Evolutionary conservation across 116 monocot genomes (phyloP), one percentile per base, ranked within the genome.

Genomic region (Dioscorea cayenensis): DNA sequence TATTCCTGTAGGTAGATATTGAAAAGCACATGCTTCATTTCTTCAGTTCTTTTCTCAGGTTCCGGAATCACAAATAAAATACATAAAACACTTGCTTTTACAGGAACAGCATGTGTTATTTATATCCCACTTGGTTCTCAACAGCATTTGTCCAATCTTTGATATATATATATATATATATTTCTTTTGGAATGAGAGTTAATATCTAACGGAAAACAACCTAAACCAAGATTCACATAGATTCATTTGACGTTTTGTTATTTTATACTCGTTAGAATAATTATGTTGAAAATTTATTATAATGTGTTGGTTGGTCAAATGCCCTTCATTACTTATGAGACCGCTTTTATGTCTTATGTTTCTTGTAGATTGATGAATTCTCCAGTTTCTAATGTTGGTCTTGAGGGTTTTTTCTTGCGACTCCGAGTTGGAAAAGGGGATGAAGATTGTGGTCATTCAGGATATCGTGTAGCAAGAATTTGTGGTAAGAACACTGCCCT

Each of bases 381-480:
- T 60, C 65, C 76, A 50, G 22, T 23, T 68, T 38, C 60, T 6
- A 16, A 69, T 20, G 60, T 60, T 32, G 73, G 17, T 71, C 72
- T 85, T 14, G 76, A 82, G 61, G 89, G 89, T 0, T 85, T 77
- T 70, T 89, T 80, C 72, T 38, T 89, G 25, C 82, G 89, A 17
- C 63, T 89, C 2, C 35, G 82, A 59, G 68, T 80, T 68, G 75
- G 84, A 21, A 84, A 88, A 65, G 68, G 78, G 71, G 75, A 79
- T 28, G 60, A 72, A 67, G 79, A 36, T 69, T 27, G 70, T 19
- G 79, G 77, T 6, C 65, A 72, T 55, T 75, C 85, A 20, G 82
- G 78, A n/a, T 87, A 87, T 60, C 66, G 70, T 55, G 87, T 87
- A 62, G 87, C 83, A 21, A 68, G 75, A 67, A 81, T 87, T 49